Evolutionary conservation across 345 rosid genomes (phyloP), one percentile per base, ranked within the genome.

Genomic region (Trapa bicornis): DNA sequence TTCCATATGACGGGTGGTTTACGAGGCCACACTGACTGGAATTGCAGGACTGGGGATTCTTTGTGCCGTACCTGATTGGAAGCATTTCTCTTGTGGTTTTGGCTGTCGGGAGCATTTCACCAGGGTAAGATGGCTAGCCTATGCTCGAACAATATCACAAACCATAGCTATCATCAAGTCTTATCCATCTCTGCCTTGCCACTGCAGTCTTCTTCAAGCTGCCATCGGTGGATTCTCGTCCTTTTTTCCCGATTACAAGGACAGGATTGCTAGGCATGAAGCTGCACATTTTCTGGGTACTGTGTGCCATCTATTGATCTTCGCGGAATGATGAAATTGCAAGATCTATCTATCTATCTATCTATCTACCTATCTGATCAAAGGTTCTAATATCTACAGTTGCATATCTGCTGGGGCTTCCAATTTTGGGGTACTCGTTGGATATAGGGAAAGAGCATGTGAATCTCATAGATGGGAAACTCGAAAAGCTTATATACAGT

Each of bases 31-130:
- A 60, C 36, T 13, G 29, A 15, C 16, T 48, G 61, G 12, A 29
- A n/a, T 33, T 73, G 65, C 75, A 90, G 97, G 98, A 93, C 67
- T 93, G 98, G 97, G 98, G 98, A 47, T 93, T 93, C 87, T 93
- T 90, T 75, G 72, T 87, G 67, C 97, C 98, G 22, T 93, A 93
- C 84, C 80, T 93, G 71, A 68, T 88, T 47, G 98, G 98, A 37
- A 93, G 98, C 80, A 90, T 93, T 64, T 93, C 97, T 4, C 75
- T 93, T 45, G 65, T 90, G 48, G 98, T 90, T 67, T 76, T 90
- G 79, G 97, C 85, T 3, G 80, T 87, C 13, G 98, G 98, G 22
- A 93, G 98, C 79, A 80, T 75, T 80, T 79, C 98, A 9, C 96
- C 96, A 0, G 97, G 98, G 97, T 93, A 81, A 74, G 83, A 66